phyloP scores from a whole-genome alignment of 208 protist species.

The Angomonas desouzai region DNA sequence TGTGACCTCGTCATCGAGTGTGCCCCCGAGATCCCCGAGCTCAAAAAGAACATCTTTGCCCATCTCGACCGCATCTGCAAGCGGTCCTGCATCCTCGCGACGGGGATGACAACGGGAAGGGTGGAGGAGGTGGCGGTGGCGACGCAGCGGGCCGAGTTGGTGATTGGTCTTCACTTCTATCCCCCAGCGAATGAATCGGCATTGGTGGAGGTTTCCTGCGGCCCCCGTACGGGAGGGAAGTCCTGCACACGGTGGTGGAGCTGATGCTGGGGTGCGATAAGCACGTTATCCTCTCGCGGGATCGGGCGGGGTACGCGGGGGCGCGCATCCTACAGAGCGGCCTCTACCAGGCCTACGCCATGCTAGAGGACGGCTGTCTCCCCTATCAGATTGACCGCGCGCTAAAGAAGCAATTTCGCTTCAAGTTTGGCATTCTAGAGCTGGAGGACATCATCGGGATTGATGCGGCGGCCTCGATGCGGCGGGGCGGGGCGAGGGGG shows the following conservation, averaged over 20 bases:
- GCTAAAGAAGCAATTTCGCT: slow-evolving; percentile 53
- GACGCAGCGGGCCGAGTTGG: slow-evolving; percentile 42
- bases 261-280: slow-evolving; percentile 63
- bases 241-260: slow-evolving; percentile 42
- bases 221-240: slow-evolving; percentile 34
- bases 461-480: slow-evolving; percentile 47
- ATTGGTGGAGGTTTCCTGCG: slow-evolving; percentile 72
- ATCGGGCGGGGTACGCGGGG: slow-evolving; percentile 60
- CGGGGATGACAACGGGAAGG: slow-evolving; percentile 51
- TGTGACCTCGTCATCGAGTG: slow-evolving; percentile 78
- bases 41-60: slow-evolving; percentile 74
- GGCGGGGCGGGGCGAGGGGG: slow-evolving; percentile 1
- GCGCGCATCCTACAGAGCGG: slow-evolving; percentile 69
- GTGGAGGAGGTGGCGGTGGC: slow-evolving; percentile 63
- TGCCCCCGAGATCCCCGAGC: slow-evolving; percentile 43
- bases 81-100: slow-evolving; percentile 65
- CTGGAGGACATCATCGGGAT: slow-evolving; percentile 84
- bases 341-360: slow-evolving; percentile 70
- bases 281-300: slow-evolving; percentile 61
- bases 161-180: slow-evolving; percentile 86
- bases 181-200: slow-evolving; percentile 76
- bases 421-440: slow-evolving; percentile 72
- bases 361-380: slow-evolving; percentile 83
- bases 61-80: slow-evolving; percentile 62
- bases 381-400: slow-evolving; percentile 75